Evolutionary conservation across 2,329 filamentous ascomycete genomes (phyloP).

Genomic region (Endoconidiophora laricicola): DNA sequence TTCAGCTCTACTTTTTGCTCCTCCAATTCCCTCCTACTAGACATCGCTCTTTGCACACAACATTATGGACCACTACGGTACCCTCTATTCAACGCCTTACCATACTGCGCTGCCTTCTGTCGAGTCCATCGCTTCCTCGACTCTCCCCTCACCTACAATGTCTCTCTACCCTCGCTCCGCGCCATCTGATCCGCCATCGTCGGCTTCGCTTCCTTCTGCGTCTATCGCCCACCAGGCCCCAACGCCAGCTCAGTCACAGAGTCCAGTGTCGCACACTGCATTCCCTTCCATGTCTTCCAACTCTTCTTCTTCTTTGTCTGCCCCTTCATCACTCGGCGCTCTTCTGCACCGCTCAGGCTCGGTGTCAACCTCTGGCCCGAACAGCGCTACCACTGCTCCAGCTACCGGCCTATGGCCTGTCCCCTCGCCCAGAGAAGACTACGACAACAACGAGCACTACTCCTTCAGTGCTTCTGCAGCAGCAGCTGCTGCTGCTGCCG

Average conservation of each 20-base stretch:
- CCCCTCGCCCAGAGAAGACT: conserved; percentile 24
- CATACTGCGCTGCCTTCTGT: conserved; percentile 9
- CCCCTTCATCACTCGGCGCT: background rate
- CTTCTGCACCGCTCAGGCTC: conserved; percentile 14
- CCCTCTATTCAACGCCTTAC: conserved; percentile 6
- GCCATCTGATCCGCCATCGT: background rate
- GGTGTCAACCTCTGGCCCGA: conserved; percentile 13
- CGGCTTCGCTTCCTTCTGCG: background rate
- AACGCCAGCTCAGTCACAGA: conserved; percentile 4
- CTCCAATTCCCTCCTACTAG: background rate
- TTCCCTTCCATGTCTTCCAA: conserved; percentile 4
- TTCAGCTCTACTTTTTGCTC: background rate
- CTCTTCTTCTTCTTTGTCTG: background rate
- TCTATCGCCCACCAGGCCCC: conserved; percentile 1
- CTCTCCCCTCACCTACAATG: conserved; percentile 9
- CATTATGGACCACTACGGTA: conserved; percentile 3
- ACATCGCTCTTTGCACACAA: background rate
- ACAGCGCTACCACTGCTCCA: conserved; percentile 13
- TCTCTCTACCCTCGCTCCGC: conserved; percentile 3
- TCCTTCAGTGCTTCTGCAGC: conserved; percentile 7
- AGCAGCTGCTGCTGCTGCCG: conserved; percentile 8
- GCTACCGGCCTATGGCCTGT: conserved; percentile 17
- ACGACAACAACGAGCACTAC: conserved; percentile 23
- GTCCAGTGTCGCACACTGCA: conserved; percentile 1
- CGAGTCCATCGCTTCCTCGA: conserved; percentile 5